Conservation (phyloP, 805 yeast species). For the Pichia occidentalis region DNA sequence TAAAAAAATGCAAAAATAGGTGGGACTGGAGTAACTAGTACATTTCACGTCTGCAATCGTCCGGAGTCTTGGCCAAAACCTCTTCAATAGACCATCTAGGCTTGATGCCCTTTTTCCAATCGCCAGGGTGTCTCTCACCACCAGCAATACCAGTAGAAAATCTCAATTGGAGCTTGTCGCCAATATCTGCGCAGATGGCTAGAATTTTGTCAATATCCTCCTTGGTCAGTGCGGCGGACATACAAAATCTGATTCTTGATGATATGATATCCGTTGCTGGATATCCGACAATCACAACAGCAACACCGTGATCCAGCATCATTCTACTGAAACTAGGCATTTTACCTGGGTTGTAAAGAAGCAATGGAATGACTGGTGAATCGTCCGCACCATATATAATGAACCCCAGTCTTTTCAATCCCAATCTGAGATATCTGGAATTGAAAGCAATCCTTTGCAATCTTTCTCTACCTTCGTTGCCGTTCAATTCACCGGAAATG, state of each 20-base stretch:
- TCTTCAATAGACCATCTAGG: conserved; percentile 80
- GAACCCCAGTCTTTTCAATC: conserved; percentile 86
- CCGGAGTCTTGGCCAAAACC: conserved; percentile 64
- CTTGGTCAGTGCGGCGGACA: conserved; percentile 86
- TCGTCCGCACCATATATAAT: conserved; percentile 94
- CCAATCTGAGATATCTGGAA: conserved; percentile 86
- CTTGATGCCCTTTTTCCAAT: conserved; percentile 42
- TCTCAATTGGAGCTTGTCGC: conserved; percentile 69
- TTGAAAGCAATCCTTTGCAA: conserved; percentile 92
- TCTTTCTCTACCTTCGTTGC: conserved; percentile 91
- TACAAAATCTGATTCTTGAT: conserved; percentile 88
- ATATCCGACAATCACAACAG: conserved; percentile 94
- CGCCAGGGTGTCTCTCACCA: conserved; percentile 47
- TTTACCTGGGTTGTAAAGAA: conserved; percentile 84
- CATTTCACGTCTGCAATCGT: conserved; percentile 39
- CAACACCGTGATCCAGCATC: conserved; percentile 73
- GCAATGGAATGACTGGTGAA: conserved; percentile 89
- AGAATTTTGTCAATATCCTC: conserved; percentile 84
- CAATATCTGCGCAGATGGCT: conserved; percentile 65
- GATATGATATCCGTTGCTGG: conserved; percentile 94
- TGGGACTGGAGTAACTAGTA: no score
- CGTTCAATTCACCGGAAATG: conserved; percentile 74
- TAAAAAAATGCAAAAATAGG: no score
- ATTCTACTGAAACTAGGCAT: conserved; percentile 89
- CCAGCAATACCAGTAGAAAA: conserved; percentile 74